Percentiles rank a stretch among this genome's conserved stretches.
Evolutionary conservation across 2,329 filamentous ascomycete species (phyloP).

Genomic region (Trichoderma arundinaceum): DNA sequence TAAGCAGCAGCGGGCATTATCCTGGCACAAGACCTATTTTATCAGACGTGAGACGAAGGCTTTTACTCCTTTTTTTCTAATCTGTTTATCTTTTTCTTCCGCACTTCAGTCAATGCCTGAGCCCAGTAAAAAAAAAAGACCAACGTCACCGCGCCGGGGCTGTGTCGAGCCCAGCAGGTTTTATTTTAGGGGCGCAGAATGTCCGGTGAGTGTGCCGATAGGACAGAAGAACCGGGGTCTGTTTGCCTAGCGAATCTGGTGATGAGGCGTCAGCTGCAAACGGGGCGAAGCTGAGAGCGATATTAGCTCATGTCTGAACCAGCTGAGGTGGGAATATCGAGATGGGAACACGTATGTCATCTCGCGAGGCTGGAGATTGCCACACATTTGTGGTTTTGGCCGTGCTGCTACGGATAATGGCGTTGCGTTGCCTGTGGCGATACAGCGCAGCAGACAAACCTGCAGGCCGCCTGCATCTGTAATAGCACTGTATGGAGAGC

Average conservation of each 20-base stretch:
- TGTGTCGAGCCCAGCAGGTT: slow-evolving; percentile 24
- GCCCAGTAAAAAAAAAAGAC: neutral
- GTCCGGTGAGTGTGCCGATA: slow-evolving; percentile 26
- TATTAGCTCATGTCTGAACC: neutral
- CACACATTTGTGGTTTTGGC: neutral
- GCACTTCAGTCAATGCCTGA: too few relatives aligned
- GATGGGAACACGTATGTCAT: slow-evolving; percentile 14
- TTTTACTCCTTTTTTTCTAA: neutral
- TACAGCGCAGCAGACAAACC: neutral
- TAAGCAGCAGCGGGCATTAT: slow-evolving; percentile 17
- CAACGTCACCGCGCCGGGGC: slow-evolving; percentile 32
- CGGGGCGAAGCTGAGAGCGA: slow-evolving; percentile 19
- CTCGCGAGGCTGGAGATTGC: neutral
- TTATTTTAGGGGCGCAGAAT: slow-evolving; percentile 25
- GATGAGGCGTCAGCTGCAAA: slow-evolving; percentile 28
- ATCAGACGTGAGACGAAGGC: neutral
- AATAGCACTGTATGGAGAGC: neutral
- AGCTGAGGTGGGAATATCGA: neutral
- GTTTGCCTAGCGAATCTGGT: neutral
- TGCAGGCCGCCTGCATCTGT: too few relatives aligned
- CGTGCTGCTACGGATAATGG: too few relatives aligned
- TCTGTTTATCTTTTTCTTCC: neutral
- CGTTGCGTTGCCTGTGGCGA: neutral
- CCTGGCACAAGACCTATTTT: neutral
- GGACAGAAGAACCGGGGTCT: neutral